Evolutionary conservation across 2,329 filamentous ascomycete species (phyloP).

Genomic region (Beauveria rudraprayagi): DNA sequence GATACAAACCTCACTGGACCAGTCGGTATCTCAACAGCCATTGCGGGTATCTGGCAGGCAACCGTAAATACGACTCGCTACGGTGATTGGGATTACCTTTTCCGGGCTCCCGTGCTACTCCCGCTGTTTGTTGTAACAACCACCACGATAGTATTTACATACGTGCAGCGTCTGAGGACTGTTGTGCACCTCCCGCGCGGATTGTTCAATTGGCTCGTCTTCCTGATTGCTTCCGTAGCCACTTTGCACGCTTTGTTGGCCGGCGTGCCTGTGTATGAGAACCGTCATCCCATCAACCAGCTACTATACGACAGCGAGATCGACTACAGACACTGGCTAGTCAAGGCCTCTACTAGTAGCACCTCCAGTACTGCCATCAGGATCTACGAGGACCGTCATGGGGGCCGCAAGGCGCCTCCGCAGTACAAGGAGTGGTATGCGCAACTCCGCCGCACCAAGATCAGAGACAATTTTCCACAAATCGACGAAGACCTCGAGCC

Average conservation of each 20-base stretch:
- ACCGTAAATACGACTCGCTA: slow-evolving; percentile 28
- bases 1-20: slow-evolving; percentile 38
- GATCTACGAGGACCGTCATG: slow-evolving; percentile 43
- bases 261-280: slow-evolving; percentile 23
- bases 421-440: slow-evolving; percentile 81
- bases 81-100: slow-evolving; percentile 39
- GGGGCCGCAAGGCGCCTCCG: slow-evolving; percentile 65
- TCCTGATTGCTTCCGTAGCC: background rate
- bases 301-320: slow-evolving; percentile 42
- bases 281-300: slow-evolving; percentile 39
- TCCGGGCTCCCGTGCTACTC: slow-evolving; percentile 27
- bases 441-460: slow-evolving; percentile 61
- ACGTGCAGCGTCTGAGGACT: slow-evolving; percentile 34
- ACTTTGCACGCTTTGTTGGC: slow-evolving; percentile 23
- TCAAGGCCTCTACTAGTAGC: slow-evolving; percentile 37
- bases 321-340: slow-evolving; percentile 41
- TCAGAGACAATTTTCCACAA: slow-evolving; percentile 76
- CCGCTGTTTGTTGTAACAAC: slow-evolving; percentile 31
- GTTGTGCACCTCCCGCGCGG: slow-evolving; percentile 35
- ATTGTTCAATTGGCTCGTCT: background rate
- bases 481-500: slow-evolving; percentile 68
- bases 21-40: slow-evolving; percentile 34
- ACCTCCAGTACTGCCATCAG: slow-evolving; percentile 38
- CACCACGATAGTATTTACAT: slow-evolving; percentile 36
- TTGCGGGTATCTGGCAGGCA: slow-evolving; percentile 31